These are phyloP conservation scores for Ustilago lituana DNA, from an alignment of 1,284 basidiomycete species.

Conservation along the genomic window DNA sequence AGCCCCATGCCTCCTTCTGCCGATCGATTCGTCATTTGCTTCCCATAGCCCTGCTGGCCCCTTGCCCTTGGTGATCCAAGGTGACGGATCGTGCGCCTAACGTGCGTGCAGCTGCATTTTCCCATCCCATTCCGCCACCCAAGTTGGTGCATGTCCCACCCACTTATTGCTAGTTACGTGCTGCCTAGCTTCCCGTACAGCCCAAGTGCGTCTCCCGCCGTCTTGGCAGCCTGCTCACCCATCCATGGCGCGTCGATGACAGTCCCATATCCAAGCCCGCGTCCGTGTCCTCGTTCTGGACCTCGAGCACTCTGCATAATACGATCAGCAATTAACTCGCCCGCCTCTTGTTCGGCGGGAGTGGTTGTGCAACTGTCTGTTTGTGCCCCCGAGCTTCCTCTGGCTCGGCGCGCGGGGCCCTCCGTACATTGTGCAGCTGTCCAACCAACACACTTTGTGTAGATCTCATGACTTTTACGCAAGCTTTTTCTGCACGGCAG, in stretches of 20 bases:
- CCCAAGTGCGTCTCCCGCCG: slow-evolving; percentile 7
- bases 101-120: slow-evolving; percentile 10
- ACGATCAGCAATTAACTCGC: slow-evolving; percentile 10
- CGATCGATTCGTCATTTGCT: slow-evolving; percentile 13
- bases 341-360: background rate
- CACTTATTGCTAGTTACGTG: too few species aligned
- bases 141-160: too few species aligned
- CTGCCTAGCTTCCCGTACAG: slow-evolving; percentile 10
- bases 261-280: too few species aligned
- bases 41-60: slow-evolving; percentile 20
- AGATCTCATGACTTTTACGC: slow-evolving; percentile 9
- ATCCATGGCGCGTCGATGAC: too few species aligned
- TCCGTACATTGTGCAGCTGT: slow-evolving; percentile 19
- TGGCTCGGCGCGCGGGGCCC: background rate
- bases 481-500: too few species aligned
- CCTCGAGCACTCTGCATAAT: slow-evolving; percentile 5
- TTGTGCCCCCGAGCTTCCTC: slow-evolving; percentile 17
- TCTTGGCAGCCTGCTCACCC: slow-evolving; percentile 1
- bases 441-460: slow-evolving; percentile 20
- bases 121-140: slow-evolving; percentile 17
- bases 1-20: background rate
- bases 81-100: background rate
- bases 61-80: slow-evolving; percentile 9
- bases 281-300: slow-evolving; percentile 1
- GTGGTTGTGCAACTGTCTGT: slow-evolving; percentile 9